phyloP scores from a whole-genome alignment of 768 basidiomycete genomes.

The Rhodotorula taiwanensis region DNA sequence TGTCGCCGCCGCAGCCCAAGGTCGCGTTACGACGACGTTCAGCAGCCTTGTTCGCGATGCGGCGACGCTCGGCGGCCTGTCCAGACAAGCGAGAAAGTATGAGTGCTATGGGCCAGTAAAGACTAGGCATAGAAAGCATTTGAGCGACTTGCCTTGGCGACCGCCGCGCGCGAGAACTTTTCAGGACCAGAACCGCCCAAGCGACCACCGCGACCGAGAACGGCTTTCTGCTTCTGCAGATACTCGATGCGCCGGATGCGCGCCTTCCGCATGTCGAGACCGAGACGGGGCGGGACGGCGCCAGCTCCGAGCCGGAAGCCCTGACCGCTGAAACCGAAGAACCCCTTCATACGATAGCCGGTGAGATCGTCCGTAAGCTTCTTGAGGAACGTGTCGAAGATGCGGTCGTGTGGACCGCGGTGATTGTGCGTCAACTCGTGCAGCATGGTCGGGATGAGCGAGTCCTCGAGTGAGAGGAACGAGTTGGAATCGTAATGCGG shows the following conservation, averaged over 20 bases:
- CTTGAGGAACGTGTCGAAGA: conserved; percentile 50
- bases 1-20: conserved; percentile 54
- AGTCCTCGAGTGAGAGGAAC: conserved; percentile 52
- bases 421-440: conserved; percentile 51
- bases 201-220: conserved; percentile 55
- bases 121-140: too few species aligned
- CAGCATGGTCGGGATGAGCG: conserved; percentile 53
- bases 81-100: too few species aligned
- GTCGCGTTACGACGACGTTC: conserved; percentile 69
- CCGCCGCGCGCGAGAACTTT: too few species aligned
- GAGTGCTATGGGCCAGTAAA: too few species aligned
- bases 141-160: too few species aligned
- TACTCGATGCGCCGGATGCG: conserved; percentile 63
- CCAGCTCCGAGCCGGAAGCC: conserved; percentile 64
- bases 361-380: conserved; percentile 82
- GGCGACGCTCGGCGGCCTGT: conserved; percentile 79
- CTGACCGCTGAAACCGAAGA: conserved; percentile 74
- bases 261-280: conserved; percentile 44
- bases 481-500: conserved; percentile 46
- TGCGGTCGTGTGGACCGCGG: conserved; percentile 50
- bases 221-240: conserved; percentile 47
- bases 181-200: conserved; percentile 46
- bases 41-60: conserved; percentile 66
- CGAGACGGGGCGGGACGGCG: conserved; percentile 53
- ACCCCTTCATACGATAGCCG: conserved; percentile 67